phyloP scores from a whole-genome alignment of 2,329 filamentous ascomycete genomes.

The Fusarium chuoi region DNA sequence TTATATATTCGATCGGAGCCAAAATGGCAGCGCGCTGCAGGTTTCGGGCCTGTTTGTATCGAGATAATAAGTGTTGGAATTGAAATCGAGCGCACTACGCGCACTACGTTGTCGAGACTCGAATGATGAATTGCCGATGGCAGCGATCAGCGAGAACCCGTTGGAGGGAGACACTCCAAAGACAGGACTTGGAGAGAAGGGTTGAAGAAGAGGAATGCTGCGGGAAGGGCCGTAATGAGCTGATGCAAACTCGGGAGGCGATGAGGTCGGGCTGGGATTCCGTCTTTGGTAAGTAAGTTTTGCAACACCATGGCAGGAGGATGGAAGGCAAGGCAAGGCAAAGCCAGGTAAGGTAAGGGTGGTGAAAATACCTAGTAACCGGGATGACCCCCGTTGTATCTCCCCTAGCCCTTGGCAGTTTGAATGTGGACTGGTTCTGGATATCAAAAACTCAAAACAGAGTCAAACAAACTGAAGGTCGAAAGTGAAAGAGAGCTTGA shows the following conservation, averaged over 20 bases:
- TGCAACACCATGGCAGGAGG: conserved; percentile 4
- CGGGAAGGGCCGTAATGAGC: conserved; percentile 42
- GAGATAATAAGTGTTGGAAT: background rate
- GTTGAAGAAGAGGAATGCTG: conserved; percentile 32
- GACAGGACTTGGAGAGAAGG: conserved; percentile 23
- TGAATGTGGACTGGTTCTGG: conserved; percentile 15
- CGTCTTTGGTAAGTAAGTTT: conserved; percentile 33
- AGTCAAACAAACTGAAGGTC: conserved; percentile 27
- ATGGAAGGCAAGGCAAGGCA: conserved; percentile 11
- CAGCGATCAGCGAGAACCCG: conserved; percentile 1
- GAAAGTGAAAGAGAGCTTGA: conserved; percentile 27
- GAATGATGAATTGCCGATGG: background rate
- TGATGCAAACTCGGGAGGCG: conserved; percentile 39
- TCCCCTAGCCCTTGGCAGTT: conserved; percentile 24
- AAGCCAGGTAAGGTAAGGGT: conserved; percentile 21
- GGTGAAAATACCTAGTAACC: conserved; percentile 37
- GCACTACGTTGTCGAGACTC: conserved; percentile 1
- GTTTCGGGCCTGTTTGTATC: conserved; percentile 22
- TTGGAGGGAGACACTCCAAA: conserved; percentile 13
- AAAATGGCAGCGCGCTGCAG: conserved; percentile 38
- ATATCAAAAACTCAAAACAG: conserved; percentile 36
- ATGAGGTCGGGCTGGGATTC: conserved; percentile 35
- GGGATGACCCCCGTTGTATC: conserved; percentile 40
- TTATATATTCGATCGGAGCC: conserved; percentile 39
- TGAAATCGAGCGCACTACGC: background rate